A percentile compares a stretch with the other conserved stretches of the same genome.
Conservation (phyloP, 1,284 basidiomycete genomes). For the Puccinia coronata region DNA sequence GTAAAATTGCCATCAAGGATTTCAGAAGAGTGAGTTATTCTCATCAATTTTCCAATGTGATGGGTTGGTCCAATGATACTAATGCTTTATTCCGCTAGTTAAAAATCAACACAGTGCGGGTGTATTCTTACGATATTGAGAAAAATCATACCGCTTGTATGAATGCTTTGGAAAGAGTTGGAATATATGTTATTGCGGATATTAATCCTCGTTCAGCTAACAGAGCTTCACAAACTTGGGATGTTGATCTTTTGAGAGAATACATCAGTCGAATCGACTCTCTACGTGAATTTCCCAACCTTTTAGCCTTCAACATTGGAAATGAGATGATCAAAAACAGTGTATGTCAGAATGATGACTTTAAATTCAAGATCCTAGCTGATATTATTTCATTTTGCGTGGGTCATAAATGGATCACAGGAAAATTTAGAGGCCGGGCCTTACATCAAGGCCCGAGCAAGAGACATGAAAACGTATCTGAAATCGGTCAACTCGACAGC, state of each 20-base stretch:
- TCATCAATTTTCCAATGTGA: not conserved
- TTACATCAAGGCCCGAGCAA: constrained; percentile 85
- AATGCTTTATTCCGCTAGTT: constrained; percentile 57
- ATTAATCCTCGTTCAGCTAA: constrained; percentile 79
- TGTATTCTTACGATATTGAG: constrained; percentile 68
- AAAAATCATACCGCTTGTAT: constrained; percentile 85
- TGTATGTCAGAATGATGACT: not conserved
- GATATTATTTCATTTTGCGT: not conserved
- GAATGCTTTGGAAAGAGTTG: constrained; percentile 71
- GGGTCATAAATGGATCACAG: not conserved
- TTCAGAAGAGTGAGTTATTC: not conserved
- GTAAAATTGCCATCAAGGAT: constrained; percentile 19
- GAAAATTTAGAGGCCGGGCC: constrained; percentile 64
- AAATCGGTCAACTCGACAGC: constrained; percentile 69
- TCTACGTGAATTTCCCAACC: constrained; percentile 62
- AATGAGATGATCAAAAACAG: constrained; percentile 75
- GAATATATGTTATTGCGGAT: constrained; percentile 90
- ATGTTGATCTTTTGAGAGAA: constrained; percentile 75
- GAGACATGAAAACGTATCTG: constrained; percentile 69
- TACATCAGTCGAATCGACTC: constrained; percentile 76
- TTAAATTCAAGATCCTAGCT: not conserved
- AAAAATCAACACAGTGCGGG: constrained; percentile 75
- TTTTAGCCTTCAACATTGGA: constrained; percentile 72
- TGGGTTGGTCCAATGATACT: not conserved
- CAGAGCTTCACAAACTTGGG: constrained; percentile 74